Evolutionary conservation across 2,329 filamentous ascomycete genomes (phyloP).

Genomic region (Mariannaea sp.): DNA sequence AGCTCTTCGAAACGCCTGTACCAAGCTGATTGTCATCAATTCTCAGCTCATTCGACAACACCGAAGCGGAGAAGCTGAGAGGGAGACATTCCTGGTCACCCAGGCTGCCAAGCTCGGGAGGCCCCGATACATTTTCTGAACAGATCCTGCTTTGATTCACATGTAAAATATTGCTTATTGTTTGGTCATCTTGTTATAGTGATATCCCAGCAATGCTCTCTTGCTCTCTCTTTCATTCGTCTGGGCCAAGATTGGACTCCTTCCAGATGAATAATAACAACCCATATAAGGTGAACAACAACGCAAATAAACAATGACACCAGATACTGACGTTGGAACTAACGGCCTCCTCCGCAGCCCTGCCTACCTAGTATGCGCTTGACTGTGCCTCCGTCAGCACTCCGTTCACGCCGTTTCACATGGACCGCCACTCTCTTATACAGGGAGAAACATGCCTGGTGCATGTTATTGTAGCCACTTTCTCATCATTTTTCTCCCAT

Average conservation of each 20-base stretch:
- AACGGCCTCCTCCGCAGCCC: slow-evolving; percentile 11
- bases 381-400: slow-evolving; percentile 14
- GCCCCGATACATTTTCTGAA: neutral
- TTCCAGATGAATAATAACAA: slow-evolving; percentile 7
- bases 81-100: neutral
- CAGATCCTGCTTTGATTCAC: neutral
- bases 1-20: neutral
- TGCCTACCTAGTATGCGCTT: slow-evolving; percentile 18
- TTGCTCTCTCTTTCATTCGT: neutral
- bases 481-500: too few species aligned
- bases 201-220: neutral
- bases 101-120: slow-evolving; percentile 2
- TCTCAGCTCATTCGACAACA: slow-evolving; percentile 3
- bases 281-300: neutral
- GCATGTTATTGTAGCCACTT: too few species aligned
- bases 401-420: slow-evolving; percentile 22
- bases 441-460: neutral
- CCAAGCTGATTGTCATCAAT: neutral
- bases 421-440: neutral
- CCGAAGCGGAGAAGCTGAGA: slow-evolving; percentile 12
- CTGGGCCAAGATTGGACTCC: neutral
- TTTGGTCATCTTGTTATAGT: neutral
- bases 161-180: neutral
- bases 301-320: neutral
- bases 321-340: slow-evolving; percentile 17